These are phyloP conservation scores for Parachaetomium inaequale DNA, from an alignment of 495 filamentous ascomycete species.

Conservation along the genomic window DNA sequence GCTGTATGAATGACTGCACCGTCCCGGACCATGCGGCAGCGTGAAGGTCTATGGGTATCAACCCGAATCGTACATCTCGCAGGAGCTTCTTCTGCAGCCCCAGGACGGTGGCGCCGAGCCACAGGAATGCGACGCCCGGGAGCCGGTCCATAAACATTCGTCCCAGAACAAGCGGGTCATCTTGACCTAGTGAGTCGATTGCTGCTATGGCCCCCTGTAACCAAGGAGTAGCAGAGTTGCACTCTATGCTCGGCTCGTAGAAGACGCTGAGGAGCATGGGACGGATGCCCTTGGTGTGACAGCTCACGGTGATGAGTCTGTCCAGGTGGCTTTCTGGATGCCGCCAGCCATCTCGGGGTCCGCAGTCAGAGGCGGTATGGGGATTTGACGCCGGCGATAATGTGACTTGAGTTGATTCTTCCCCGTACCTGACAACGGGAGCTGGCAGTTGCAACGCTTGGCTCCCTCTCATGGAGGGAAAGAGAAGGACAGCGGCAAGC, in stretches of 20 bases:
- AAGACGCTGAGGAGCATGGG: slow-evolving; percentile 20
- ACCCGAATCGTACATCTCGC: slow-evolving; percentile 11
- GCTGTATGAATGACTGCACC: slow-evolving; percentile 20
- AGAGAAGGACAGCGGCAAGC: slow-evolving; percentile 1
- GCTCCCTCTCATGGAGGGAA: not conserved
- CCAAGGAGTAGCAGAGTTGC: slow-evolving; percentile 23
- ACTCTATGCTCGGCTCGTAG: slow-evolving; percentile 20
- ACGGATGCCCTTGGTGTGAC: not conserved
- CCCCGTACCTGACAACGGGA: no score
- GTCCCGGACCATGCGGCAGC: slow-evolving; percentile 21
- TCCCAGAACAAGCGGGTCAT: slow-evolving; percentile 8
- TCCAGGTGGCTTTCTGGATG: not conserved
- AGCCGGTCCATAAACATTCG: slow-evolving; percentile 22
- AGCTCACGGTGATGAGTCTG: not conserved
- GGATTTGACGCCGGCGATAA: not conserved
- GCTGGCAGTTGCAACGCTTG: slow-evolving; percentile 1
- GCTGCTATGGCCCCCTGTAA: slow-evolving; percentile 19
- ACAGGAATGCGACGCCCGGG: slow-evolving; percentile 17
- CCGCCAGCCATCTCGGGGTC: not conserved
- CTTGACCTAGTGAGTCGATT: slow-evolving; percentile 6
- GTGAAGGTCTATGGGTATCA: slow-evolving; percentile 17
- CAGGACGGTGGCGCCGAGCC: slow-evolving; percentile 16
- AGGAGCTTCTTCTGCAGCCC: slow-evolving; percentile 17
- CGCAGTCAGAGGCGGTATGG: not conserved
- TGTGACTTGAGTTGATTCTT: no score